A percentile compares a stretch with the other conserved stretches of the same genome.
These are phyloP conservation scores for Blastocrithidia nonstop DNA, from an alignment of 208 protist genomes.

Conservation along the genomic window DNA sequence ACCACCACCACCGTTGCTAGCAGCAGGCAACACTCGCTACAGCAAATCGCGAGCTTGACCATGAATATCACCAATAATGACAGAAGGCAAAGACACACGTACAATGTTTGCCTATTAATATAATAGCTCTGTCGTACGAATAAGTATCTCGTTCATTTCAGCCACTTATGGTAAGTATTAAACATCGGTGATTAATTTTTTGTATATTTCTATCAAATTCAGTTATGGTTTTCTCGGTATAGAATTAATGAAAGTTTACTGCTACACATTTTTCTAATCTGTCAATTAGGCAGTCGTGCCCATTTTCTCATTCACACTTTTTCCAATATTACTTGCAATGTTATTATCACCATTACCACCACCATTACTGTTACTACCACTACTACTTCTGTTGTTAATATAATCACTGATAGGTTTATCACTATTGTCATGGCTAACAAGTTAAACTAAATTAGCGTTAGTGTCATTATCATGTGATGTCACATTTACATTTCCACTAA, in stretches of 20 bases:
- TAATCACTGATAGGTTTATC: no score
- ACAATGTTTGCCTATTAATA: conserved; percentile 94
- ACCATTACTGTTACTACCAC: not conserved
- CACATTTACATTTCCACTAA: not conserved
- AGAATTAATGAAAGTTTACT: no score
- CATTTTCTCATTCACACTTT: not conserved
- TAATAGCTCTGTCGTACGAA: conserved; percentile 49
- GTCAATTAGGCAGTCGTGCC: not conserved
- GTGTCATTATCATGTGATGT: conserved; percentile 1
- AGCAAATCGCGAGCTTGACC: conserved; percentile 66
- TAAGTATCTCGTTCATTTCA: conserved; percentile 66
- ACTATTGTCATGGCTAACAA: no score
- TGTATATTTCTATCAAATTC: conserved; percentile 44
- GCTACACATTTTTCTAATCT: no score
- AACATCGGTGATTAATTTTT: conserved; percentile 18
- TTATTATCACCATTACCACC: not conserved
- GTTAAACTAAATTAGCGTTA: not conserved
- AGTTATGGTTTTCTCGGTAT: conserved; percentile 13
- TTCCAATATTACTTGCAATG: not conserved
- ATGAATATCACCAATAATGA: conserved; percentile 81
- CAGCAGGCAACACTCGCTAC: conserved; percentile 38
- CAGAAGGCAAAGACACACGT: conserved; percentile 85
- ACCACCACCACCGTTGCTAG: conserved; percentile 43
- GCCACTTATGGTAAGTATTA: conserved; percentile 46
- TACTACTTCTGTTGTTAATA: no score